Percentiles rank a stretch among this genome's conserved stretches.
Evolutionary conservation across 2,329 filamentous ascomycete genomes (phyloP).

Genomic region (Cercospora zeina): DNA sequence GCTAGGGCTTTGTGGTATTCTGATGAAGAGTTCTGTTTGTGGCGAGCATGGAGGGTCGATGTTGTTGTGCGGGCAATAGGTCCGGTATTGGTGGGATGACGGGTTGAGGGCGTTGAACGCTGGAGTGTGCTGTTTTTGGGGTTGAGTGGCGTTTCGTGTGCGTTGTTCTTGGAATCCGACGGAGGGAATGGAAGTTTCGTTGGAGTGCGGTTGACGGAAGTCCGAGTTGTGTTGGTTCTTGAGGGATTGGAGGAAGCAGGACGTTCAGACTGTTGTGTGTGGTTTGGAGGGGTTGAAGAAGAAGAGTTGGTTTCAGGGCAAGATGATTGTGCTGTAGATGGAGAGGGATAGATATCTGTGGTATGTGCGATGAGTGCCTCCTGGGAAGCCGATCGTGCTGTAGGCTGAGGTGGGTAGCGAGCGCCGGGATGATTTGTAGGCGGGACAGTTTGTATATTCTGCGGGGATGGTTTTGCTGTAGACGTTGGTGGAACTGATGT

Average conservation of each 20-base stretch:
- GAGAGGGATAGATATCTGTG: neutral
- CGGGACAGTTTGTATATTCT: neutral
- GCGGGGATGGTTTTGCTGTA: neutral
- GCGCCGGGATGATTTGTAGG: neutral
- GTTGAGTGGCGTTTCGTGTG: neutral
- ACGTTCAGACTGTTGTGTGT: too few relatives aligned
- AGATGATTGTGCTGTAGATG: neutral
- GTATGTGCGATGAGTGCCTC: neutral
- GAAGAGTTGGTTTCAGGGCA: neutral
- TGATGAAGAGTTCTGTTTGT: neutral
- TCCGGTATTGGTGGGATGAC: too few relatives aligned
- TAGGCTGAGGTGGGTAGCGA: neutral
- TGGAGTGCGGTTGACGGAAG: too few relatives aligned
- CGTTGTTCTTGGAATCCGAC: too few relatives aligned
- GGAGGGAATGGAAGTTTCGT: too few relatives aligned
- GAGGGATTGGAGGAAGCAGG: too few relatives aligned
- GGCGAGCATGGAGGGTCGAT: neutral
- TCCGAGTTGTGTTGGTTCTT: too few relatives aligned
- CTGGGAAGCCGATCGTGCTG: neutral
- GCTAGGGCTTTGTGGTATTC: neutral
- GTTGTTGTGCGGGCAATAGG: neutral
- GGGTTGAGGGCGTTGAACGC: neutral
- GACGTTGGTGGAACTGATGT: neutral
- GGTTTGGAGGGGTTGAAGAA: neutral
- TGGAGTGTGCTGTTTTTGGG: neutral